These are phyloP conservation scores for Hyphopichia burtonii DNA, from an alignment of 1,139 yeast genomes.

Conservation along the genomic window DNA sequence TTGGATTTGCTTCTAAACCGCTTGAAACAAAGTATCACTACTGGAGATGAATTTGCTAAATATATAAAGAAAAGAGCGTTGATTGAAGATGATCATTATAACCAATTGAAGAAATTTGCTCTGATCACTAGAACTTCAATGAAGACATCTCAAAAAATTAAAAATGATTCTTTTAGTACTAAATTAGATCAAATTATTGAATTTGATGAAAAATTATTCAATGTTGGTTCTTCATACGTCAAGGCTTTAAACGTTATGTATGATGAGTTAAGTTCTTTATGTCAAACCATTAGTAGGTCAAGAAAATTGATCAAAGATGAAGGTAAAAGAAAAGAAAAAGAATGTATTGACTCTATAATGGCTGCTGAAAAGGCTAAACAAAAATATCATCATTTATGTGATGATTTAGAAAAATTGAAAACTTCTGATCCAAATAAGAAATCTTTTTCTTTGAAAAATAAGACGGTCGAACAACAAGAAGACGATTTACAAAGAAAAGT, in stretches of 20 bases:
- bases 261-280: slow-evolving; percentile 77
- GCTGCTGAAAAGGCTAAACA: slow-evolving; percentile 87
- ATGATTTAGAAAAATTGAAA: slow-evolving; percentile 80
- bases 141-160: slow-evolving; percentile 48
- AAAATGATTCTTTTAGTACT: slow-evolving; percentile 67
- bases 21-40: slow-evolving; percentile 72
- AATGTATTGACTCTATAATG: slow-evolving; percentile 74
- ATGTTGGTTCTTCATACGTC: slow-evolving; percentile 75
- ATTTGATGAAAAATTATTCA: slow-evolving; percentile 72
- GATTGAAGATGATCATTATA: slow-evolving; percentile 76
- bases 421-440: slow-evolving; percentile 83
- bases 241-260: slow-evolving; percentile 81
- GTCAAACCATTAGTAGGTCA: slow-evolving; percentile 64
- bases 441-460: slow-evolving; percentile 73
- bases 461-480: slow-evolving; percentile 85
- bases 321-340: slow-evolving; percentile 78
- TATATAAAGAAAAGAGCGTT: slow-evolving; percentile 77
- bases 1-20: slow-evolving; percentile 68
- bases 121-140: slow-evolving; percentile 52
- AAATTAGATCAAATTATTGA: slow-evolving; percentile 69
- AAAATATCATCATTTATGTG: slow-evolving; percentile 77
- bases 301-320: slow-evolving; percentile 81
- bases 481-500: slow-evolving; percentile 84
- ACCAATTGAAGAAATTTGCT: slow-evolving; percentile 69
- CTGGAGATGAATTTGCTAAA: slow-evolving; percentile 82